These are phyloP conservation scores for Trichoderma semiorbis DNA, from an alignment of 2,329 filamentous ascomycete species.

Conservation along the genomic window DNA sequence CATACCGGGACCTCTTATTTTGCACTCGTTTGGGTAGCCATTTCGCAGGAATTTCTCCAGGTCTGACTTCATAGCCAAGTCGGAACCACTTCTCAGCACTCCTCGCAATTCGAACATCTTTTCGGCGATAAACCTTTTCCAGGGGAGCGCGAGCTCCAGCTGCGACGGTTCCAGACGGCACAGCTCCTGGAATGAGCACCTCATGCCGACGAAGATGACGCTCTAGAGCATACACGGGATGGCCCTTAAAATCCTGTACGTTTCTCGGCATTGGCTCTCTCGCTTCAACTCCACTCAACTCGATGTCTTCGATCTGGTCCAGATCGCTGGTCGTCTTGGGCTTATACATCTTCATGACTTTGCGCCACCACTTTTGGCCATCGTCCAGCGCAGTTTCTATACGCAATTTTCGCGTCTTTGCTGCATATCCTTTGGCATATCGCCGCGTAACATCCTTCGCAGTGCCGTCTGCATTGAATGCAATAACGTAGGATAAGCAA, in stretches of 20 bases:
- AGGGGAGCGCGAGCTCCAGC: constrained; percentile 60
- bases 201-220: constrained; percentile 81
- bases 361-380: constrained; percentile 52
- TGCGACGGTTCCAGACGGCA: constrained; percentile 72
- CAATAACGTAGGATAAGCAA: constrained; percentile 76
- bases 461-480: constrained; percentile 75
- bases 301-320: constrained; percentile 79
- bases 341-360: constrained; percentile 48
- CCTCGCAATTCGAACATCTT: constrained; percentile 73
- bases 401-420: constrained; percentile 80
- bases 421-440: constrained; percentile 84
- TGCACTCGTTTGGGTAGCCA: constrained; percentile 54
- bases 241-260: constrained; percentile 81
- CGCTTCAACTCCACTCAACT: constrained; percentile 67
- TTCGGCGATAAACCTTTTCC: constrained; percentile 78
- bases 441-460: constrained; percentile 82
- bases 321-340: constrained; percentile 52
- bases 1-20: constrained; percentile 24
- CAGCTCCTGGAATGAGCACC: constrained; percentile 68
- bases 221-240: constrained; percentile 79
- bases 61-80: constrained; percentile 73
- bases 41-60: constrained; percentile 79
- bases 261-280: constrained; percentile 83
- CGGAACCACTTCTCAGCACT: constrained; percentile 90
- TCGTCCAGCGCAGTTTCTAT: constrained; percentile 60